Conservation (phyloP, 2,329 filamentous ascomycete genomes). For the Sclerotiophoma versabilis region DNA sequence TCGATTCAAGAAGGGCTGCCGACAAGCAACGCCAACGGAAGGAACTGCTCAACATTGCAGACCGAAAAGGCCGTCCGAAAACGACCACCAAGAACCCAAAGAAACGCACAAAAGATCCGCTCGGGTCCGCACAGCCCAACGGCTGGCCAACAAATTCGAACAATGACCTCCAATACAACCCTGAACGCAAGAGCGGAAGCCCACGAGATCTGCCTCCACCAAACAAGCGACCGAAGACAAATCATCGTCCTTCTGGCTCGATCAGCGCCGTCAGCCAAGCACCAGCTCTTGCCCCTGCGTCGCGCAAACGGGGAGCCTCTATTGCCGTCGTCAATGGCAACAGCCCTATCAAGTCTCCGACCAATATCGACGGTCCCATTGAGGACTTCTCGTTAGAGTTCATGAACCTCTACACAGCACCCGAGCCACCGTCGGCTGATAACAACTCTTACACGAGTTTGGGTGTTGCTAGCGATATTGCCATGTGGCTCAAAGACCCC, state of each 20-base stretch:
- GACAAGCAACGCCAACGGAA: constrained; percentile 73
- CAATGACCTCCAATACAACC: constrained; percentile 60
- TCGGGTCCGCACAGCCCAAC: constrained; percentile 68
- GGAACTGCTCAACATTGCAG: constrained; percentile 62
- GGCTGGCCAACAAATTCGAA: constrained; percentile 66
- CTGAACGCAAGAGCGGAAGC: constrained; percentile 58
- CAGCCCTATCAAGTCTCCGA: constrained; percentile 80
- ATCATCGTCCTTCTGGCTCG: constrained; percentile 80
- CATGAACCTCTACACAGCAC: constrained; percentile 73
- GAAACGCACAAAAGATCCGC: constrained; percentile 79
- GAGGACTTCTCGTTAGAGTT: constrained; percentile 80
- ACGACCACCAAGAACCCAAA: constrained; percentile 82
- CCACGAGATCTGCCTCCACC: constrained; percentile 65
- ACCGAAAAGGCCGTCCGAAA: constrained; percentile 75
- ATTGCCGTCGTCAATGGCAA: constrained; percentile 66
- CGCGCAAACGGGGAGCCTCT: constrained; percentile 67
- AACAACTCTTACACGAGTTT: constrained; percentile 83
- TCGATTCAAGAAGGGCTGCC: constrained; percentile 77
- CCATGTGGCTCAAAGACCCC: constrained; percentile 79
- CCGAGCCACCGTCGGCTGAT: constrained; percentile 62
- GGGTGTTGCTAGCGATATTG: constrained; percentile 75
- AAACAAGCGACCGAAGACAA: constrained; percentile 81
- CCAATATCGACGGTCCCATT: constrained; percentile 69
- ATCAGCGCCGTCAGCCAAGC: constrained; percentile 72
- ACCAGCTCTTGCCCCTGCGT: constrained; percentile 68